A percentile compares a stretch with the other conserved stretches of the same genome.
Conservation (phyloP, 768 basidiomycete genomes). For the Psilocybe cyanescens region DNA sequence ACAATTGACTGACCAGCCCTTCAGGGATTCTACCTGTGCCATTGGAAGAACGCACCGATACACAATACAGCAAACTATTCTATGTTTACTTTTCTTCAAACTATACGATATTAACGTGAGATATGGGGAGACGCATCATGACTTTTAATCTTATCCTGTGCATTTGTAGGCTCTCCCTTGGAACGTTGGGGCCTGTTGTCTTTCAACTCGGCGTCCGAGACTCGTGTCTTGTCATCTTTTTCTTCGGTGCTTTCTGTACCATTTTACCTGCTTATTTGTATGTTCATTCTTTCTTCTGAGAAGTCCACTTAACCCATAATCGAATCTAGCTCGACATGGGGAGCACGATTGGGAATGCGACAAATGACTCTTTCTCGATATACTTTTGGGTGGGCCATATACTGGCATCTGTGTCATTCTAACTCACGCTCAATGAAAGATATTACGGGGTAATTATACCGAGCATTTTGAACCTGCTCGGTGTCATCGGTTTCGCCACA, state of each 20-base stretch:
- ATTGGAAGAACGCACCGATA: slow-evolving; percentile 57
- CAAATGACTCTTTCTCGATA: slow-evolving; percentile 75
- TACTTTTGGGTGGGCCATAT: slow-evolving; percentile 34
- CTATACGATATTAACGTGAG: slow-evolving; percentile 61
- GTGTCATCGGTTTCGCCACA: slow-evolving; percentile 61
- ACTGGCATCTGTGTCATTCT: not conserved
- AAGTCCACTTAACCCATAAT: not conserved
- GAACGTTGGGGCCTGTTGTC: slow-evolving; percentile 61
- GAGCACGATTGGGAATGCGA: slow-evolving; percentile 79
- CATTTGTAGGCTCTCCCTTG: slow-evolving; percentile 56
- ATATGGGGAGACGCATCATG: no score
- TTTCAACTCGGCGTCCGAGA: slow-evolving; percentile 64
- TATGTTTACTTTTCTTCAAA: slow-evolving; percentile 76
- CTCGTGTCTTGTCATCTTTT: slow-evolving; percentile 62
- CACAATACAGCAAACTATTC: slow-evolving; percentile 66
- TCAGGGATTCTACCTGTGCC: slow-evolving; percentile 61
- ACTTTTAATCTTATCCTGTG: no score
- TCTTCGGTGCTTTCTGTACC: slow-evolving; percentile 64
- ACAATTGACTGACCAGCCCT: not conserved
- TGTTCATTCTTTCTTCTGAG: slow-evolving; percentile 7
- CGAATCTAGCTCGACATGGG: slow-evolving; percentile 60
- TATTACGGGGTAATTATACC: slow-evolving; percentile 54
- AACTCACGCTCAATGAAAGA: not conserved
- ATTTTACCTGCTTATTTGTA: slow-evolving; percentile 65
- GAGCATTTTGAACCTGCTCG: slow-evolving; percentile 54